phyloP scores from a whole-genome alignment of 2,329 filamentous ascomycete genomes.

The Fusarium sp. region DNA sequence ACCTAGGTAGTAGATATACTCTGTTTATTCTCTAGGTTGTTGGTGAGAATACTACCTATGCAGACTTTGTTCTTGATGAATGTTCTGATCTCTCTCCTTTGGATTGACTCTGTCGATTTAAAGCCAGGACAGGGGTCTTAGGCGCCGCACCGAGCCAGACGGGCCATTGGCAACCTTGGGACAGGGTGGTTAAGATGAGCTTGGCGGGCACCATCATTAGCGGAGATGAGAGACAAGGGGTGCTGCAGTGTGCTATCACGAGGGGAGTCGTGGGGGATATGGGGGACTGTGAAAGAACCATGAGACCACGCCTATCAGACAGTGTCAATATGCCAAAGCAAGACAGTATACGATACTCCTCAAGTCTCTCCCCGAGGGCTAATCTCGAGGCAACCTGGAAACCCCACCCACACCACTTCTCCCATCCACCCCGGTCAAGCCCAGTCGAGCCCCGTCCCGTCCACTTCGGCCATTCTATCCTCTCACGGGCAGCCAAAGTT shows the following conservation, averaged over 20 bases:
- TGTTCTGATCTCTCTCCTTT: conserved; percentile 21
- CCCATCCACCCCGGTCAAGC: conserved; percentile 43
- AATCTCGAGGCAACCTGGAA: conserved; percentile 53
- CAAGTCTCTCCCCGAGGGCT: conserved; percentile 51
- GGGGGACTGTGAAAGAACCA: conserved; percentile 12
- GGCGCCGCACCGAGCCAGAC: conserved; percentile 43
- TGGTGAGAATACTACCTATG: too few relatives aligned
- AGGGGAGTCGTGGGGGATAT: background rate
- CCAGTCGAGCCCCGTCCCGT: conserved; percentile 38
- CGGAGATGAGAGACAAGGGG: conserved; percentile 47
- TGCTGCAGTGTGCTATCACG: conserved; percentile 32
- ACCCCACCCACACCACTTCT: conserved; percentile 56
- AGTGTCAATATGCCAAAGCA: rapidly evolving
- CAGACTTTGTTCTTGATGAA: conserved; percentile 1
- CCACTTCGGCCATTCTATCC: conserved; percentile 20
- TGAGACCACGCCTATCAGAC: rapidly evolving
- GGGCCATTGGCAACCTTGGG: conserved; percentile 32
- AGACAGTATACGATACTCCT: conserved; percentile 41
- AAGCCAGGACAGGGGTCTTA: conserved; percentile 35
- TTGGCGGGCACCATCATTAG: conserved; percentile 48
- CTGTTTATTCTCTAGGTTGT: too few relatives aligned
- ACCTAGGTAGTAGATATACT: too few relatives aligned
- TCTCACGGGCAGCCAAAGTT: conserved; percentile 15
- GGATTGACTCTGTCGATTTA: conserved; percentile 11
- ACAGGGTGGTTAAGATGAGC: conserved; percentile 47